phyloP scores from a whole-genome alignment of 225 moss, liverwort and hornwort genomes.

The Ulota crispa region DNA sequence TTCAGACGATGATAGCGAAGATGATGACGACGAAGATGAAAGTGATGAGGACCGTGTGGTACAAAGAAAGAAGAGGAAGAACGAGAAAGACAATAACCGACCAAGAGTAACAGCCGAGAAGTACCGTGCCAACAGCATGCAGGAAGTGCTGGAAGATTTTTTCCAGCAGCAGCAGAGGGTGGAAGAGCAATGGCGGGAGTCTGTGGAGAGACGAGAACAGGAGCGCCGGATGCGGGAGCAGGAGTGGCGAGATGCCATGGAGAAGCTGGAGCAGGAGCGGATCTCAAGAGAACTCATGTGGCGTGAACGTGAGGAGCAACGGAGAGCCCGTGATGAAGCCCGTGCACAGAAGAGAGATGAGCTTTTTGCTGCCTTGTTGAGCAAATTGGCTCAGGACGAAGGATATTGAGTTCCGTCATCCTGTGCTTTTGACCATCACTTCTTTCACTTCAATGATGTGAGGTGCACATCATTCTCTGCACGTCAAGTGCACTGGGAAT shows the following conservation, averaged over 20 bases:
- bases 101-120: slow-evolving; percentile 95
- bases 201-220: slow-evolving; percentile 88
- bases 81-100: slow-evolving; percentile 90
- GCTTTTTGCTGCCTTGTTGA: slow-evolving; percentile 78
- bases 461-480: slow-evolving; percentile 20
- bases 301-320: slow-evolving; percentile 91
- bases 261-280: slow-evolving; percentile 94
- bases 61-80: slow-evolving; percentile 85
- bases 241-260: slow-evolving; percentile 98
- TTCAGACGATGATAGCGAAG: slow-evolving; percentile 92
- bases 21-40: slow-evolving; percentile 92
- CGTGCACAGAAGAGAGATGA: slow-evolving; percentile 91
- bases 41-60: slow-evolving; percentile 92
- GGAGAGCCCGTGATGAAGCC: slow-evolving; percentile 80
- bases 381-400: slow-evolving; percentile 81
- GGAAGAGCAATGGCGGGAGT: slow-evolving; percentile 94
- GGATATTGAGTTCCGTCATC: slow-evolving; percentile 45
- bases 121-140: slow-evolving; percentile 98
- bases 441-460: slow-evolving; percentile 23
- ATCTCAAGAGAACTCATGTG: slow-evolving; percentile 71
- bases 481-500: not conserved
- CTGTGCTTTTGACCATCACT: slow-evolving; percentile 13
- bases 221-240: slow-evolving; percentile 86
- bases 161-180: slow-evolving; percentile 97
- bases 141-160: slow-evolving; percentile 96